Evolutionary conservation across 164 flowering plant species (phyloP).

Genomic region (Taxillus chinensis): DNA sequence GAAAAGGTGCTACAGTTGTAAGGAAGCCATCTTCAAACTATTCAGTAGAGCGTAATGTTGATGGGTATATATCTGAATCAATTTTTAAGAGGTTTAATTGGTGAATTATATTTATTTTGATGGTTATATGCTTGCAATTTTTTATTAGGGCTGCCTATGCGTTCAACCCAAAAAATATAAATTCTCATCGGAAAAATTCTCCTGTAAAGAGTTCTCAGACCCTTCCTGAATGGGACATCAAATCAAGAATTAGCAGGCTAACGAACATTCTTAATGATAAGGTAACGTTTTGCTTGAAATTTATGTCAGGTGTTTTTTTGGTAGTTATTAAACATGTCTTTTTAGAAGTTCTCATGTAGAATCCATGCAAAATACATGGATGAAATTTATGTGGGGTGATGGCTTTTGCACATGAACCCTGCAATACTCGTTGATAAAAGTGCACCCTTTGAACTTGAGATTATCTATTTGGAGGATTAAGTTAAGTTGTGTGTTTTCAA

Average conservation of each 20-base stretch:
- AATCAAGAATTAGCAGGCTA: conserved; percentile 49
- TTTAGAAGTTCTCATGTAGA: no score
- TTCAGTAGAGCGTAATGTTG: conserved; percentile 28
- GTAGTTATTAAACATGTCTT: background rate
- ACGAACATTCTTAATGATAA: conserved; percentile 41
- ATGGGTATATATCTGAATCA: conserved; percentile 37
- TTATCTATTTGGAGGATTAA: background rate
- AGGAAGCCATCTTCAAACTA: conserved; percentile 29
- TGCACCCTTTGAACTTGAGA: background rate
- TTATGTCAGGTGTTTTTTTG: background rate
- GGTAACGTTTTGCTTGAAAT: conserved; percentile 28
- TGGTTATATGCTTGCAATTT: background rate
- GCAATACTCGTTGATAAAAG: background rate
- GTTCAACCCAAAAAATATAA: conserved; percentile 71
- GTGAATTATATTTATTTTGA: background rate
- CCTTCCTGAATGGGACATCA: conserved; percentile 46
- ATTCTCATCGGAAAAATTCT: conserved; percentile 19
- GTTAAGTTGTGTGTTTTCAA: background rate
- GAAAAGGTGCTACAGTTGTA: conserved; percentile 13
- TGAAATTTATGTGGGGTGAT: background rate
- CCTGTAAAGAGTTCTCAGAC: conserved; percentile 14
- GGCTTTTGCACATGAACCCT: background rate
- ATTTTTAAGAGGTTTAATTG: background rate
- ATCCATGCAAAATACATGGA: background rate
- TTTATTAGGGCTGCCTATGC: conserved; percentile 51